Evolutionary conservation across 768 basidiomycete genomes (phyloP), one percentile per base, ranked within the genome.

Genomic region (Amanita pseudoporphyria): DNA sequence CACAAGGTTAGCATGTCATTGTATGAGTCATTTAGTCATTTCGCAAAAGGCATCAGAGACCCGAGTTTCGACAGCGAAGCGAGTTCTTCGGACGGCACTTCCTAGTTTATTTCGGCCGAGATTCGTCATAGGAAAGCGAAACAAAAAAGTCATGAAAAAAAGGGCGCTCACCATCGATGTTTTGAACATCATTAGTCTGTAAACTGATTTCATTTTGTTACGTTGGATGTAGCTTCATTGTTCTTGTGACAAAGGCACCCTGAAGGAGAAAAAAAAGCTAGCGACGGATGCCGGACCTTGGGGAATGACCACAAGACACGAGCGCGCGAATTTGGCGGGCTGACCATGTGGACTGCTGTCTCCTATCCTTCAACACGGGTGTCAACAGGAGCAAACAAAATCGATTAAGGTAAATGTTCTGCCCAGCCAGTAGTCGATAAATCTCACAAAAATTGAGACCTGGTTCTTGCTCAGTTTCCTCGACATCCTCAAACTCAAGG

Each of bases 41-140:
- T 19, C n/a, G 58, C 42, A 55, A 57, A 50, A 57, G 57, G 54
- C 49, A 66, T 76, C 74, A 76, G 73, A 73, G 73, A 75, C 74
- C 74, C 74, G 71, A 64, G 68, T 65, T 56, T 71, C 73, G 72
- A 73, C 73, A 64, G 56, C 56, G 66, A 56, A 62, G 57, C 62
- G 60, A 64, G 62, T 56, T 67, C 66, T 73, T 76, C 72, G 65
- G 74, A 74, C 74, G 74, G 74, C 74, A 76, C 74, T 76, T 76
- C 74, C 74, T 76, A 74, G 72, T 64, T 67, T 61, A n/a, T 66
- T 67, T 71, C 68, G 71, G 72, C 68, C 60, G 60, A 65, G 58
- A 61, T 64, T 76, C 74, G 63, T 76, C 73, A 71, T 67, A 56
- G 22, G 18, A 51, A 24, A 51, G 28, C 49, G 47, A 48, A 31